Percentiles rank a stretch among this genome's conserved stretches.
phyloP scores from a whole-genome alignment of 441 rosid genomes.

The Gossypium schwendimanii region DNA sequence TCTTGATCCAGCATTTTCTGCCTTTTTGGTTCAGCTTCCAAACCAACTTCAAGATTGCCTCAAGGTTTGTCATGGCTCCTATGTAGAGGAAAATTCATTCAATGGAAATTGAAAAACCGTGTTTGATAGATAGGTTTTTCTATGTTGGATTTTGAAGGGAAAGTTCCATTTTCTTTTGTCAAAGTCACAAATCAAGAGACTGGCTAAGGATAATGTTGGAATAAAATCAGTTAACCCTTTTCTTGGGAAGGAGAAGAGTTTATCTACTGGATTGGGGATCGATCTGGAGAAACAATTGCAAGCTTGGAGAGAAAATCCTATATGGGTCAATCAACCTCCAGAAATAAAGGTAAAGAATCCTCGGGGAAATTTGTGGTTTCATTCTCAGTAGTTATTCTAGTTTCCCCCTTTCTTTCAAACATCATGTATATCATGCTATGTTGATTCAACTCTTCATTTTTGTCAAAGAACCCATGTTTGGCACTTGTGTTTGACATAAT shows the following conservation, averaged over 20 bases:
- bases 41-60: slow-evolving; percentile 42
- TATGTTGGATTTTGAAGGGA: slow-evolving; percentile 14
- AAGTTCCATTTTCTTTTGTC: neutral
- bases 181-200: slow-evolving; percentile 38
- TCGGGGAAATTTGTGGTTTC: neutral
- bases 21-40: slow-evolving; percentile 44
- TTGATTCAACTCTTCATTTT: neutral
- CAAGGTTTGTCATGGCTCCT: slow-evolving; percentile 36
- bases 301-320: slow-evolving; percentile 70
- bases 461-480: neutral
- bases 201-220: slow-evolving; percentile 22
- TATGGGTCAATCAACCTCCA: slow-evolving; percentile 55
- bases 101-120: neutral
- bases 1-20: slow-evolving; percentile 50
- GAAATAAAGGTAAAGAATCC: slow-evolving; percentile 44
- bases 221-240: slow-evolving; percentile 16
- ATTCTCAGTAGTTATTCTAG: neutral
- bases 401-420: neutral
- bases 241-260: slow-evolving; percentile 22
- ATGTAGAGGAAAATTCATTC: neutral
- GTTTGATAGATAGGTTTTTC: neutral
- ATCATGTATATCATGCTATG: neutral
- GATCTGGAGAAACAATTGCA: slow-evolving; percentile 61
- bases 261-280: slow-evolving; percentile 28
- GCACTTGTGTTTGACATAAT: neutral